phyloP scores from a whole-genome alignment of 768 basidiomycete genomes.

The Agaricus bisporus region DNA sequence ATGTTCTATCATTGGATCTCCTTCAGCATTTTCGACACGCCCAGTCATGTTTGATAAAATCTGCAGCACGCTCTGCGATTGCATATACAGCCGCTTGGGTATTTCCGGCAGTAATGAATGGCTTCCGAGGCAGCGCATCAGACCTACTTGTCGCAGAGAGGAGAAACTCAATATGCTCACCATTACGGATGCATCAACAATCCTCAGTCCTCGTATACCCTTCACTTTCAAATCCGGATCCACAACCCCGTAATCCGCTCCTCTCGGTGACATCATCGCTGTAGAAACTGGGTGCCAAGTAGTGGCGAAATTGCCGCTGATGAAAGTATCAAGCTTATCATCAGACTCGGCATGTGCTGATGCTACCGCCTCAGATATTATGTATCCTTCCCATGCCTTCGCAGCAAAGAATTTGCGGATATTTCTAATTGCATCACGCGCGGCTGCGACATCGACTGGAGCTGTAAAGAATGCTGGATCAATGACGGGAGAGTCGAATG shows the following conservation, averaged over 20 bases:
- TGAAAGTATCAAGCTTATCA: constrained; percentile 4
- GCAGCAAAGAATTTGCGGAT: constrained; percentile 4
- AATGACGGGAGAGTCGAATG: constrained; percentile 10
- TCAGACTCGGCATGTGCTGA: not conserved
- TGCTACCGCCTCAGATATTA: not conserved
- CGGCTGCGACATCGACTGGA: constrained; percentile 16
- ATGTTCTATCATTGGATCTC: too few species aligned
- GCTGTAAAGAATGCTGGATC: constrained; percentile 6
- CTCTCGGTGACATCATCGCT: constrained; percentile 21
- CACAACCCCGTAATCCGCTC: constrained; percentile 12
- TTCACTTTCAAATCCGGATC: constrained; percentile 31
- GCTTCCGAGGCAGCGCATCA: not conserved
- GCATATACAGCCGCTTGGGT: not conserved
- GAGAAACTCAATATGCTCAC: not conserved
- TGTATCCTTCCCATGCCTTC: constrained; percentile 4
- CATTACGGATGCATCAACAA: constrained; percentile 26
- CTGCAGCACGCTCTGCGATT: not conserved
- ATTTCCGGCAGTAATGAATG: not conserved
- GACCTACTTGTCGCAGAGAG: not conserved
- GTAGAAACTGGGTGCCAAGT: constrained; percentile 27
- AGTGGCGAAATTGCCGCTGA: constrained; percentile 17
- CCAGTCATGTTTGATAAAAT: not conserved
- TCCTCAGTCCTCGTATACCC: constrained; percentile 23
- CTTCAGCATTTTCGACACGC: too few species aligned
- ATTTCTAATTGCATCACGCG: constrained; percentile 12